phyloP scores from a whole-genome alignment of 2,329 filamentous ascomycete genomes.

The Cladosporium oxysporum region DNA sequence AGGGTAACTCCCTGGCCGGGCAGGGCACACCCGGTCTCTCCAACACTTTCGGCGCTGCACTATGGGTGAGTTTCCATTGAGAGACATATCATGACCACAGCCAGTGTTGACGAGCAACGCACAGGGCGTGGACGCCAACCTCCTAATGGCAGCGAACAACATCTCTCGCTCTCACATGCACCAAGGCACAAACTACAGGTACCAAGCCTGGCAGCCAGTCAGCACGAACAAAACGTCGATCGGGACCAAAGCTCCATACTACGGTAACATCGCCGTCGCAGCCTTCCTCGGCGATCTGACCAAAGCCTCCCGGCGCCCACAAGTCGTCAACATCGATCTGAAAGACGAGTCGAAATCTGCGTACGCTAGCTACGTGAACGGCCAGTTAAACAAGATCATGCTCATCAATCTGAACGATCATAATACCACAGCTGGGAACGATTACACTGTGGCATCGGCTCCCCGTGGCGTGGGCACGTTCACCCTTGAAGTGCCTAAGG shows the following conservation, averaged over 20 bases:
- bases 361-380: slow-evolving; percentile 57
- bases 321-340: slow-evolving; percentile 52
- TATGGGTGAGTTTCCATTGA: slow-evolving; percentile 50
- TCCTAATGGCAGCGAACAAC: slow-evolving; percentile 58
- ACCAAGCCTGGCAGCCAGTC: slow-evolving; percentile 63
- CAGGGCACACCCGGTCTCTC: slow-evolving; percentile 61
- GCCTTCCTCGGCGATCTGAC: slow-evolving; percentile 53
- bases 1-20: slow-evolving; percentile 64
- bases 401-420: slow-evolving; percentile 61
- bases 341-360: slow-evolving; percentile 48
- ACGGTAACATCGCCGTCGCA: slow-evolving; percentile 62
- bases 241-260: slow-evolving; percentile 66
- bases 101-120: background rate
- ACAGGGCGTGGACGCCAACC: slow-evolving; percentile 57
- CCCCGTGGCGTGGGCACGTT: slow-evolving; percentile 44
- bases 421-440: slow-evolving; percentile 46
- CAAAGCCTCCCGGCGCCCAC: slow-evolving; percentile 34
- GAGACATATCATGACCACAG: background rate
- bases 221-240: slow-evolving; percentile 50
- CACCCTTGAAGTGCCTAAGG: slow-evolving; percentile 43
- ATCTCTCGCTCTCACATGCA: slow-evolving; percentile 65
- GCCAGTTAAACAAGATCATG: slow-evolving; percentile 50
- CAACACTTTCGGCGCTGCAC: slow-evolving; percentile 62
- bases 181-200: slow-evolving; percentile 64
- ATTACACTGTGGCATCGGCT: slow-evolving; percentile 47